phyloP scores from a whole-genome alignment of 106 monocot genomes.

The Amphibolis antarctica region DNA sequence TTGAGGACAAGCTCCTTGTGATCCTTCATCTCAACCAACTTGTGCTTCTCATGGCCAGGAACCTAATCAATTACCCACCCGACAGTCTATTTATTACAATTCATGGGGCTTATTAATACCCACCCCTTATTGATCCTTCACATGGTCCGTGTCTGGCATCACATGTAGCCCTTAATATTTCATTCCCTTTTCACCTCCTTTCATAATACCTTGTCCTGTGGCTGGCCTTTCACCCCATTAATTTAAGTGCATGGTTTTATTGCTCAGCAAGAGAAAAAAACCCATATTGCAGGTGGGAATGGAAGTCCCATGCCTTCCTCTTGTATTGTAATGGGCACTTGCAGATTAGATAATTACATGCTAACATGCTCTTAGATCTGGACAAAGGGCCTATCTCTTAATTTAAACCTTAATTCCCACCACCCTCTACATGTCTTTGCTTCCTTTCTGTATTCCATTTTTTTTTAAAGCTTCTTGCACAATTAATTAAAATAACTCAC shows the following conservation, averaged over 20 bases:
- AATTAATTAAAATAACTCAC: neutral
- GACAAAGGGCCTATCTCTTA: conserved; percentile 10
- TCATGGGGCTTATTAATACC: conserved; percentile 4
- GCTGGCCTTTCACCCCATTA: neutral
- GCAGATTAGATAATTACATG: conserved; percentile 7
- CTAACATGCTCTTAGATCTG: conserved; percentile 29
- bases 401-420: neutral
- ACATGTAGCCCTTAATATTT: conserved; percentile 30
- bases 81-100: neutral
- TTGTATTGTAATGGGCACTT: neutral
- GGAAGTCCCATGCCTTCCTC: neutral
- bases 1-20: neutral
- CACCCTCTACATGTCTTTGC: neutral
- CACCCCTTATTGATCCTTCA: conserved; percentile 17
- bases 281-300: conserved; percentile 5
- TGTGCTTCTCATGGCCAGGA: neutral
- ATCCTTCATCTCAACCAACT: neutral
- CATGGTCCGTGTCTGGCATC: conserved; percentile 36
- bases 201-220: conserved; percentile 2
- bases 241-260: conserved; percentile 13
- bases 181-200: conserved; percentile 15
- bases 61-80: neutral
- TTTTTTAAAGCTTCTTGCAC: no score
- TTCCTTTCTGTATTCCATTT: neutral
- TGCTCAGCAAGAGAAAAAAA: neutral